Conservation (phyloP, 2,329 filamentous ascomycete species). For the Diaporthe capsici region DNA sequence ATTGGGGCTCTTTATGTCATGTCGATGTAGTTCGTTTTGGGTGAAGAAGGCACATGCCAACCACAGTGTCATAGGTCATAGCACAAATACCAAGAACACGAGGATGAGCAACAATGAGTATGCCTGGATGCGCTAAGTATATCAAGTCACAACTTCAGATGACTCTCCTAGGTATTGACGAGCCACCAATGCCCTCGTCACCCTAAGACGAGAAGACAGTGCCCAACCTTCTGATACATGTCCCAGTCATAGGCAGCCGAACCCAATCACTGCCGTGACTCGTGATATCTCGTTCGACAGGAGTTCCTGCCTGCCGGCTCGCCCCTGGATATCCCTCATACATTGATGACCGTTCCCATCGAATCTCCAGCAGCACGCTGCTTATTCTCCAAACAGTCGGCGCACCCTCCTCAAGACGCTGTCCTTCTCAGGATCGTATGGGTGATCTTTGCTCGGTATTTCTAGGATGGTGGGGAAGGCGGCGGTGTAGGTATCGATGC, state of each 20-base stretch:
- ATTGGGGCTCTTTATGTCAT: constrained; percentile 20
- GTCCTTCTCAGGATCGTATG: constrained; percentile 99
- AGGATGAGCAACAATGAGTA: neutral
- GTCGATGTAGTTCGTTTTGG: constrained; percentile 17
- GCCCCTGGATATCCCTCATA: neutral
- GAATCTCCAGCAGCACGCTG: no score
- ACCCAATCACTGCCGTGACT: neutral
- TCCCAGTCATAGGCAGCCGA: neutral
- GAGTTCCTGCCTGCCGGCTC: no score
- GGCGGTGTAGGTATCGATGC: constrained; percentile 91
- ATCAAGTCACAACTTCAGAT: no score
- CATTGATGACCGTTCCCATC: neutral
- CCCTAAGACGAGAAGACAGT: neutral
- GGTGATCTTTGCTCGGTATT: constrained; percentile 98
- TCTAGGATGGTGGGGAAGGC: constrained; percentile 97
- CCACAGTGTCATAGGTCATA: neutral
- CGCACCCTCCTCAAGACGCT: constrained; percentile 92
- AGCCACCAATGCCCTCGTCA: neutral
- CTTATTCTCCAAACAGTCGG: constrained; percentile 76
- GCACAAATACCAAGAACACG: neutral
- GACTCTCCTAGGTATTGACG: no score
- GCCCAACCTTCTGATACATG: neutral
- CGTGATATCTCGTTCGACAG: neutral
- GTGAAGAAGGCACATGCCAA: constrained; percentile 19
- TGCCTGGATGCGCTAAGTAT: neutral